These are phyloP conservation scores for Suillus occidentalis DNA, from an alignment of 768 basidiomycete species.

Conservation along the genomic window DNA sequence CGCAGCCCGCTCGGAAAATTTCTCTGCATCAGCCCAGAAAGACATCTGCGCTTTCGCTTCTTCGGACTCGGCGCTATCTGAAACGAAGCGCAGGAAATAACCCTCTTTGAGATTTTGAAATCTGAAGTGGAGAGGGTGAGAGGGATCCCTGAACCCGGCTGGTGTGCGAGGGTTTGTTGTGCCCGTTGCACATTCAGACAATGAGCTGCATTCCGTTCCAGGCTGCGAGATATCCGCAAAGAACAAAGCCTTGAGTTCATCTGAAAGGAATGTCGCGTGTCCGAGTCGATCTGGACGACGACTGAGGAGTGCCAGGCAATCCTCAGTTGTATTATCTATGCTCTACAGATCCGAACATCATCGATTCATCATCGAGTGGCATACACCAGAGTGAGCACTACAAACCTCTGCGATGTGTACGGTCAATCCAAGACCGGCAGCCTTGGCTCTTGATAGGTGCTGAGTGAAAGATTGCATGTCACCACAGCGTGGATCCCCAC, in stretches of 20 bases:
- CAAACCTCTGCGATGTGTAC: slow-evolving; percentile 81
- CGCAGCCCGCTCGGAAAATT: background rate
- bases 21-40: background rate
- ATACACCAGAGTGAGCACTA: background rate
- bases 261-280: slow-evolving; percentile 78
- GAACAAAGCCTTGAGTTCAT: slow-evolving; percentile 57
- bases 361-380: too few relatives aligned
- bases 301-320: slow-evolving; percentile 61
- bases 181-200: background rate
- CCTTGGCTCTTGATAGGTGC: slow-evolving; percentile 54
- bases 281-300: slow-evolving; percentile 69
- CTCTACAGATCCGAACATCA: slow-evolving; percentile 39
- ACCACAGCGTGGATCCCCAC: slow-evolving; percentile 70
- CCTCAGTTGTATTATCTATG: slow-evolving; percentile 45
- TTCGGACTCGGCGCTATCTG: slow-evolving; percentile 19
- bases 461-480: slow-evolving; percentile 51
- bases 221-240: slow-evolving; percentile 32
- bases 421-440: slow-evolving; percentile 68
- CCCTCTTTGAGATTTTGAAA: slow-evolving; percentile 24
- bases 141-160: slow-evolving; percentile 14
- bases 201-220: slow-evolving; percentile 3
- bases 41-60: background rate
- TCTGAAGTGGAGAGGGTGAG: slow-evolving; percentile 29
- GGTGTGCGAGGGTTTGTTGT: background rate
- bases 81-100: slow-evolving; percentile 24